Conservation (phyloP, 2,329 filamentous ascomycete species). For the Phoma sp. region DNA sequence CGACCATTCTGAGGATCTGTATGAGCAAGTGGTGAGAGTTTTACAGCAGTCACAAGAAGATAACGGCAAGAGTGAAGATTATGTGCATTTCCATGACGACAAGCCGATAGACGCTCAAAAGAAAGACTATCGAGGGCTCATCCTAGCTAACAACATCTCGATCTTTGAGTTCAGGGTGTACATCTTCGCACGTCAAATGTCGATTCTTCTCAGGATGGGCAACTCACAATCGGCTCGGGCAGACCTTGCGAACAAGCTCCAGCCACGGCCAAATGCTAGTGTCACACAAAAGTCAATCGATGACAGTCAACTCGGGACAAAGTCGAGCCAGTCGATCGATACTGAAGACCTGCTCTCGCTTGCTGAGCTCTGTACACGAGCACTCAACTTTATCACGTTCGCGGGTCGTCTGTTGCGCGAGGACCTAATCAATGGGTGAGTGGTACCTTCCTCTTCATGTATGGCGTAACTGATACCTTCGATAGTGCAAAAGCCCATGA, state of each 20-base stretch:
- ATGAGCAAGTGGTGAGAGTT: slow-evolving; percentile 51
- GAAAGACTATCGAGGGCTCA: slow-evolving; percentile 89
- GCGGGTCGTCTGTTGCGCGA: slow-evolving; percentile 79
- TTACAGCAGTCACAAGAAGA: slow-evolving; percentile 28
- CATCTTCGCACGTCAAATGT: slow-evolving; percentile 87
- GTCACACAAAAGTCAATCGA: slow-evolving; percentile 39
- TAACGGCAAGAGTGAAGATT: slow-evolving; percentile 15
- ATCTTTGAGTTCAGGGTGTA: slow-evolving; percentile 95
- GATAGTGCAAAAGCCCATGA: slow-evolving; percentile 41
- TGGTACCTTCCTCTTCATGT: background rate
- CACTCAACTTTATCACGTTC: slow-evolving; percentile 82
- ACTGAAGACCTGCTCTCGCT: slow-evolving; percentile 78
- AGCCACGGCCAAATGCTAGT: slow-evolving; percentile 34
- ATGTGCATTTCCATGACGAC: slow-evolving; percentile 36
- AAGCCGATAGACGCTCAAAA: slow-evolving; percentile 50
- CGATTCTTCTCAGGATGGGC: slow-evolving; percentile 80
- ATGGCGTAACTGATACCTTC: slow-evolving; percentile 23
- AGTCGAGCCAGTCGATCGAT: slow-evolving; percentile 55
- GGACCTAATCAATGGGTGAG: slow-evolving; percentile 73
- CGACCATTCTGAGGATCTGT: slow-evolving; percentile 75
- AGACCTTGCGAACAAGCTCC: slow-evolving; percentile 49
- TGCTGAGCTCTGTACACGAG: slow-evolving; percentile 84
- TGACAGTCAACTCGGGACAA: slow-evolving; percentile 40
- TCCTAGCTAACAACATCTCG: slow-evolving; percentile 92
- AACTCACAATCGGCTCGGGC: slow-evolving; percentile 60